These are phyloP conservation scores for Stereocaulon alpinum DNA, from an alignment of 495 filamentous ascomycete species.

Conservation along the genomic window DNA sequence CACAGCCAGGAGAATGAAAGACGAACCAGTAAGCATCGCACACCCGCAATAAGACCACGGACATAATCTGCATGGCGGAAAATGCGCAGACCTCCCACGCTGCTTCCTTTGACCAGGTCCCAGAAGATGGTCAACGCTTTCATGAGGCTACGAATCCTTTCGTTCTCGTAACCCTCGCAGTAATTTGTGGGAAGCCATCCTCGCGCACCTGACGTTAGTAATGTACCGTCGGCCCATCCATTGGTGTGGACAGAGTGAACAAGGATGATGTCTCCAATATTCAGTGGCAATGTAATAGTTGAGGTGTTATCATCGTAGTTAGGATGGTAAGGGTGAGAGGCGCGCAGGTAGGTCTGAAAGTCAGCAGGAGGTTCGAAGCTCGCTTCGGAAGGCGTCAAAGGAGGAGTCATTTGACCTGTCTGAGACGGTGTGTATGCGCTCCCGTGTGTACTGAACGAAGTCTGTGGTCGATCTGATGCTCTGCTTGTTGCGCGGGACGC, in stretches of 20 bases:
- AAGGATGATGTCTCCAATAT: slow-evolving; percentile 83
- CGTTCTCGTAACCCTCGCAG: slow-evolving; percentile 85
- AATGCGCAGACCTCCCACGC: slow-evolving; percentile 53
- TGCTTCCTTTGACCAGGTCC: slow-evolving; percentile 71
- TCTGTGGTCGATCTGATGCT: slow-evolving; percentile 32
- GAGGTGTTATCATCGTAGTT: slow-evolving; percentile 56
- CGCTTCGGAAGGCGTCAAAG: slow-evolving; percentile 57
- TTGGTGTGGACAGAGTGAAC: slow-evolving; percentile 97
- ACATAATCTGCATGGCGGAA: slow-evolving; percentile 85
- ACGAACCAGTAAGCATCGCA: slow-evolving; percentile 79
- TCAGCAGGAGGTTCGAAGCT: slow-evolving; percentile 48
- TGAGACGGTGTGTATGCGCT: slow-evolving; percentile 23
- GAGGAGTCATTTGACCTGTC: slow-evolving; percentile 55
- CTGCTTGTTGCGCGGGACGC: slow-evolving; percentile 35
- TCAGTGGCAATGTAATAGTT: slow-evolving; percentile 79
- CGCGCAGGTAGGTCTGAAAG: slow-evolving; percentile 91
- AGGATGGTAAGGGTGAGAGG: slow-evolving; percentile 91
- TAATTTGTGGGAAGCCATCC: slow-evolving; percentile 99
- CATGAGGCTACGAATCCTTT: slow-evolving; percentile 73
- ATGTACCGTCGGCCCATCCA: slow-evolving; percentile 98
- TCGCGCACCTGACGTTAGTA: slow-evolving; percentile 73
- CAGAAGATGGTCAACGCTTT: slow-evolving; percentile 85
- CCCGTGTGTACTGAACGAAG: slow-evolving; percentile 20
- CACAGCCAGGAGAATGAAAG: neutral
- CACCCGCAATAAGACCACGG: slow-evolving; percentile 84